phyloP scores from a whole-genome alignment of 495 filamentous ascomycete genomes.

The Lichina pygmaea region DNA sequence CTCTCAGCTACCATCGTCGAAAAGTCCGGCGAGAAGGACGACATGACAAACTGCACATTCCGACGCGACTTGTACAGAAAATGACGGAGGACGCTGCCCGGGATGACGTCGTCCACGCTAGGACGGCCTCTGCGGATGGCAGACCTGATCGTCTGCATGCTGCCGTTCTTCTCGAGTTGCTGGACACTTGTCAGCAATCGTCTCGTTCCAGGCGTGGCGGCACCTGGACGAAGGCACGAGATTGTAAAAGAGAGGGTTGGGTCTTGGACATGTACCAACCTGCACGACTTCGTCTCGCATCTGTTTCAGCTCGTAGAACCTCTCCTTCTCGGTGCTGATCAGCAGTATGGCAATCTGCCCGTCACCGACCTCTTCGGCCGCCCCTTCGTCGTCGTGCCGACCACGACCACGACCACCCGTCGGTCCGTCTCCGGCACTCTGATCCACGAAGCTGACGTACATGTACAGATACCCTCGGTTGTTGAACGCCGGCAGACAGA shows the following conservation, averaged over 20 bases:
- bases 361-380: slow-evolving; percentile 15
- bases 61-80: slow-evolving; percentile 82
- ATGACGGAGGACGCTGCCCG: slow-evolving; percentile 55
- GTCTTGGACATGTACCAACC: slow-evolving; percentile 10
- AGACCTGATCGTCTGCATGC: slow-evolving; percentile 42
- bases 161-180: slow-evolving; percentile 49
- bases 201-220: slow-evolving; percentile 1
- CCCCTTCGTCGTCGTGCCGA: slow-evolving; percentile 3
- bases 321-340: slow-evolving; percentile 77
- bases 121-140: slow-evolving; percentile 48
- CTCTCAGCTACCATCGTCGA: slow-evolving; percentile 32
- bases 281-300: slow-evolving; percentile 64
- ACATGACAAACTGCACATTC: slow-evolving; percentile 91
- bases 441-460: slow-evolving; percentile 77
- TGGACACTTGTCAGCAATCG: slow-evolving; percentile 3
- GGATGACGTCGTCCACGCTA: slow-evolving; percentile 42
- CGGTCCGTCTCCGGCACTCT: background rate
- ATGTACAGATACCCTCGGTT: slow-evolving; percentile 94
- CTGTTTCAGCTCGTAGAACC: slow-evolving; percentile 63
- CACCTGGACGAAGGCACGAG: background rate
- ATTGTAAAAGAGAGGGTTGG: background rate
- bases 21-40: slow-evolving; percentile 51
- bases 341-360: slow-evolving; percentile 76
- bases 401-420: background rate
- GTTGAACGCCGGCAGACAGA: slow-evolving; percentile 94